Base-by-base conservation (phyloP, 2,329 filamentous ascomycete species). In the Colletotrichum falcatum region DNA sequence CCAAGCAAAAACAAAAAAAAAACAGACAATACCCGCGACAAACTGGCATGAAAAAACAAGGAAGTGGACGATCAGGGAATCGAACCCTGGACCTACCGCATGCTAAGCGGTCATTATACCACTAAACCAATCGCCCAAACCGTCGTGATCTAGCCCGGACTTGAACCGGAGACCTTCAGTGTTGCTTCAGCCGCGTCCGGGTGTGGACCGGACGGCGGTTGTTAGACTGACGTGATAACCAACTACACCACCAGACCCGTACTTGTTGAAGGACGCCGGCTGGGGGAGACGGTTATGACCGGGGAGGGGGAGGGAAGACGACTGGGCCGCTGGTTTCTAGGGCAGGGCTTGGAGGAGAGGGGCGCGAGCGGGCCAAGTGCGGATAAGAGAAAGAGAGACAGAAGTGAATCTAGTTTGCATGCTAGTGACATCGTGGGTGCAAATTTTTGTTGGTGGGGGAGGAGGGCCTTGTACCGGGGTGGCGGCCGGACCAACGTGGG, bases 221-320 rank as follows among this genome's bases (percentile, higher is more conserved):
- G 81, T 83, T 83, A 83, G 80, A 83, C 81, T 83, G 80, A 83
- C 79, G 82, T 83, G 82, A 83, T 83, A 83, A 83, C 81, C 82
- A 83, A 83, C 82, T 79, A 78, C 77, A 78, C 78, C 81, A 66
- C 86, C 83, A 68, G 65, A 71, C 68, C 68, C 37, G 33, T n/a
- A 26, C 42, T 39, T 46, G 16, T 6, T 44, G 35, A 0, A n/a
- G 9, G 3, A 11, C 0, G 0, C 0, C 0, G 0, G 1, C 0
- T 0, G 3, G 0, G 2, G 1, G 0, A 1, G 0, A 11, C 7
- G 7, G 3, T 26, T 14, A 37, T 39, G 16, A 20, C 39, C n/a
- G n/a, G 18, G 2, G 8, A 5, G 14, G 54, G 18, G 18, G 18
- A 5, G 37, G 37, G 49, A 14, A n/a, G n/a, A n/a, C n/a, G n/a